These are phyloP conservation scores for Dovyalis caffra DNA, from an alignment of 345 rosid genomes.

Conservation along the genomic window DNA sequence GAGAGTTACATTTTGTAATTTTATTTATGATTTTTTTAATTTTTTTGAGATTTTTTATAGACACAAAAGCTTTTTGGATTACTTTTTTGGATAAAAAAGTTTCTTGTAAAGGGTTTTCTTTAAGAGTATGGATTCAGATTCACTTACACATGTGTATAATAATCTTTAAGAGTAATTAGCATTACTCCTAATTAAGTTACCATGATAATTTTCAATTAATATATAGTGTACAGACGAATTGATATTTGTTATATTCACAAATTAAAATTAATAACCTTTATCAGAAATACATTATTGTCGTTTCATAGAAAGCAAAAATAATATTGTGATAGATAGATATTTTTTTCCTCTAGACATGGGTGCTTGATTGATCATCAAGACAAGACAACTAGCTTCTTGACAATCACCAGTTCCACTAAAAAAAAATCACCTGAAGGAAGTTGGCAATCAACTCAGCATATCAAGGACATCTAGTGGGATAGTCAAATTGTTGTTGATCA, in stretches of 20 bases:
- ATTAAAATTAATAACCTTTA: background rate
- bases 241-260: background rate
- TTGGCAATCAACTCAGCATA: conserved; percentile 16
- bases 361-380: conserved; percentile 14
- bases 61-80: too few species aligned
- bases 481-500: conserved; percentile 15
- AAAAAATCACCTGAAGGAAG: conserved; percentile 11
- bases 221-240: background rate
- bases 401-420: conserved; percentile 1
- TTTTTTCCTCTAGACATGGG: background rate
- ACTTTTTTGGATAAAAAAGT: background rate
- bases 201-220: background rate
- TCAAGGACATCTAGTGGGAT: conserved; percentile 8
- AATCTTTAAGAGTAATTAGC: too few species aligned
- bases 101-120: background rate
- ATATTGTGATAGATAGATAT: background rate
- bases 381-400: conserved; percentile 5
- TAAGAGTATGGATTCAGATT: background rate
- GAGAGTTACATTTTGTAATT: too few species aligned
- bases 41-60: too few species aligned
- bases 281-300: too few species aligned
- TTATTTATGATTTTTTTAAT: too few species aligned
- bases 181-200: background rate
- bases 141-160: too few species aligned
- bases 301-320: too few species aligned